Percentiles rank a stretch among this genome's conserved stretches.
phyloP scores from a whole-genome alignment of 2,329 filamentous ascomycete genomes.

The Paraphoma chrysanthemicola region DNA sequence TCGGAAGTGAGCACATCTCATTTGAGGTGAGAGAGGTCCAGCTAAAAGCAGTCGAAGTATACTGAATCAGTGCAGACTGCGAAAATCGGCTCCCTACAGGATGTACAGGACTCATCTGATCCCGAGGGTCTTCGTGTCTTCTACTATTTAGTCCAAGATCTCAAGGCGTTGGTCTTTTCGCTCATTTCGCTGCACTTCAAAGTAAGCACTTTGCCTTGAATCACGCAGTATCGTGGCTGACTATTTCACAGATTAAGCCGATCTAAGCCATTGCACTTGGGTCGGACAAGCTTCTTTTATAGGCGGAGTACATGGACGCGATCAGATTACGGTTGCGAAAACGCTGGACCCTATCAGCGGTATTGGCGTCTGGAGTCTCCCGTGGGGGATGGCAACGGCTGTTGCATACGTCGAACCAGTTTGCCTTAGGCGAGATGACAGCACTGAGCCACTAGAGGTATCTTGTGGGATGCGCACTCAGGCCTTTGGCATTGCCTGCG shows the following conservation, averaged over 20 bases:
- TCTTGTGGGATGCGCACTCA: neutral
- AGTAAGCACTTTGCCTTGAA: conserved; percentile 51
- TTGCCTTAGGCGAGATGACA: neutral
- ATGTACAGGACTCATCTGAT: conserved; percentile 94
- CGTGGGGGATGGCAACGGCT: conserved; percentile 1
- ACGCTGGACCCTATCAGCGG: neutral
- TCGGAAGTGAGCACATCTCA: conserved; percentile 95
- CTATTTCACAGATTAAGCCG: conserved; percentile 66
- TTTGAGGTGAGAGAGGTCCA: conserved; percentile 73
- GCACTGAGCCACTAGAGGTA: neutral
- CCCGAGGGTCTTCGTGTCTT: conserved; percentile 96
- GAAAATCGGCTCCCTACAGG: conserved; percentile 95
- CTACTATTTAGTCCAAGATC: conserved; percentile 97
- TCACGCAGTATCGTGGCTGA: too few relatives aligned
- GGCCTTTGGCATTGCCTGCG: neutral
- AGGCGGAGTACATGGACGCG: neutral
- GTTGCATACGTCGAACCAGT: neutral
- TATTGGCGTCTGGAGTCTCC: conserved; percentile 12
- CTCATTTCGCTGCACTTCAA: conserved; percentile 98
- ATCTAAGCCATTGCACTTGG: conserved; percentile 56
- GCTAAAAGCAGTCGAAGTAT: neutral
- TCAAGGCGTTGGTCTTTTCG: conserved; percentile 96
- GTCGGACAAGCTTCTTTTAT: conserved; percentile 18
- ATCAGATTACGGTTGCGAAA: neutral
- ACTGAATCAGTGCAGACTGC: conserved; percentile 72